Evolutionary conservation across 176 grass and related monocot species (phyloP), one percentile per base, ranked within the genome.

Genomic region (Carex littledalei): DNA sequence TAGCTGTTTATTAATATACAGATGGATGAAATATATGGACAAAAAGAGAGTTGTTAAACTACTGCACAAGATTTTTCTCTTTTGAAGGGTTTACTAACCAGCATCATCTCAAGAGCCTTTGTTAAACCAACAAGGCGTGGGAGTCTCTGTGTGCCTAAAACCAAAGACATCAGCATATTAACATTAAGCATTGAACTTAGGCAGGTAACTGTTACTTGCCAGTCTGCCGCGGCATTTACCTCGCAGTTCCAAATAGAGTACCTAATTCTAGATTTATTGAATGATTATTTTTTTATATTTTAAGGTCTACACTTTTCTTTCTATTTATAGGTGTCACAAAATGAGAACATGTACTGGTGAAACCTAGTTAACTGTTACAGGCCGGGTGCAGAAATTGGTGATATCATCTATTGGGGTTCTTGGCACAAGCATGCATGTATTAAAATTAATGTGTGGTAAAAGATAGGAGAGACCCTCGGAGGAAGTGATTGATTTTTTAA

Each of bases 71-170:
- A 17, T 17, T 78, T 62, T 54, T 79, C 7, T 43, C 4, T 82
- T 55, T 76, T 14, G 15, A 70, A 83, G 9, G 17, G 29, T 37
- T 74, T 78, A 81, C 81, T 91, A 85, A 98, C 96, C 96, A 98
- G 55, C 22, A 98, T 93, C 89, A 95, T 99, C 84, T 99, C 91
- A 63, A 99, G 77, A 85, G 91, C 84, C 90, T 99, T 99, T 78
- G 89, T 87, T 84, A 99, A 80, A 61, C 93, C 96, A 88, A 92
- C 91, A 81, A 99, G 93, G 13, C 91, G 96, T 32, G 96, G 96
- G 49, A 99, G 96, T 67, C 96, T 87, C 18, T 99, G 96, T 14
- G 93, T 99, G 80, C 96, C 93, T 98, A 84, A n/a, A 88, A 81
- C 69, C 20, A 54, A 87, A 87, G 29, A 67, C 52, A 45, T 26